These are phyloP conservation scores for Ascoidea asiatica DNA, from an alignment of 805 yeast species.

Conservation along the genomic window DNA sequence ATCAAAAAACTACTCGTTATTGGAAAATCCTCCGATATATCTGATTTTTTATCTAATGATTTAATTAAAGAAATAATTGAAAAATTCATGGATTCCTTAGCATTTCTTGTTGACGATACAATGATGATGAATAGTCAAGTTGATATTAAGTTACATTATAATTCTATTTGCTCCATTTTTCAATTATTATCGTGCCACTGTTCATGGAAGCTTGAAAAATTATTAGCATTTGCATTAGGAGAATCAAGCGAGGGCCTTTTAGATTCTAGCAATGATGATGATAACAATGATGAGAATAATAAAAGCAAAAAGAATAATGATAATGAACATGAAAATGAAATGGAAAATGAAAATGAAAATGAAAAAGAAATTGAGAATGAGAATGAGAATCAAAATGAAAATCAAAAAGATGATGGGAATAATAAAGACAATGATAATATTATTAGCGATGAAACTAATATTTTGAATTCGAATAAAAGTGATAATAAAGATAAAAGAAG, in stretches of 20 bases:
- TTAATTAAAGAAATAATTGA: conserved; percentile 14
- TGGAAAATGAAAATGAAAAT: neutral
- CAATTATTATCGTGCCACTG: conserved; percentile 5
- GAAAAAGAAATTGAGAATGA: neutral
- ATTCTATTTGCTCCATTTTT: conserved; percentile 2
- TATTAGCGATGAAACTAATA: too few species aligned
- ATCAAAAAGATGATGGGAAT: neutral
- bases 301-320: neutral
- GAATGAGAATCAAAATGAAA: conserved; percentile 13
- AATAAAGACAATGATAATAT: conserved; percentile 1
- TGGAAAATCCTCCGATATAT: conserved; percentile 12
- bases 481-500: too few species aligned
- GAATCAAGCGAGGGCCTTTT: too few species aligned
- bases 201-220: conserved; percentile 11
- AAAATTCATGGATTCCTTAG: conserved; percentile 8
- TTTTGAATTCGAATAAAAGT: too few species aligned
- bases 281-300: neutral
- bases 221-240: conserved; percentile 13
- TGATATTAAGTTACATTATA: neutral
- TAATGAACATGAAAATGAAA: neutral
- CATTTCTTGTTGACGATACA: conserved; percentile 12
- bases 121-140: conserved; percentile 10
- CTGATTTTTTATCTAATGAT: conserved; percentile 11
- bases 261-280: neutral
- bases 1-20: conserved; percentile 11